Evolutionary conservation across 768 basidiomycete species (phyloP).

Genomic region (Kwoniella heveanensis): DNA sequence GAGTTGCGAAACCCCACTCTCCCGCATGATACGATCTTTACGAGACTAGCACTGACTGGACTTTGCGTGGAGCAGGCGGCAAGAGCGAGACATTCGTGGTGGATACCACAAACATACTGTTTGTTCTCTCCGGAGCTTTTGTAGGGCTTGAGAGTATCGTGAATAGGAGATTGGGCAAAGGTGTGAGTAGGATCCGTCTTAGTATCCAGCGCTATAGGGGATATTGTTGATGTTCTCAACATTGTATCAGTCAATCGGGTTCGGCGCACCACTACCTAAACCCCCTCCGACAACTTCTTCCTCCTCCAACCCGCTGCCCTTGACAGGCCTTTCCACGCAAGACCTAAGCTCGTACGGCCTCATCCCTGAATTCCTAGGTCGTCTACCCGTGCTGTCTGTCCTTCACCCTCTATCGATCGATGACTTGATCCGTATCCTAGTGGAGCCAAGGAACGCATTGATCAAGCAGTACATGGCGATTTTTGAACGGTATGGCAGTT

Average conservation of each 20-base stretch:
- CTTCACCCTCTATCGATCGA: slow-evolving; percentile 74
- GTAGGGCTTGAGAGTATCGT: slow-evolving; percentile 85
- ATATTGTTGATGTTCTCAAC: too few relatives aligned
- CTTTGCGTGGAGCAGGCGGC: slow-evolving; percentile 31
- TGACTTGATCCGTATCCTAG: slow-evolving; percentile 86
- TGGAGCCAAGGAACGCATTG: slow-evolving; percentile 87
- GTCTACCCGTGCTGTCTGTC: slow-evolving; percentile 87
- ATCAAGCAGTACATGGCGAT: slow-evolving; percentile 85
- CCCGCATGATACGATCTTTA: too few relatives aligned
- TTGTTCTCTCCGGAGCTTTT: slow-evolving; percentile 92
- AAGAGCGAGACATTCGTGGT: slow-evolving; percentile 55
- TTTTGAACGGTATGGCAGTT: slow-evolving; percentile 79
- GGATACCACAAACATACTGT: slow-evolving; percentile 75
- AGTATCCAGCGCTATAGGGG: too few relatives aligned
- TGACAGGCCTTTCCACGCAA: slow-evolving; percentile 52
- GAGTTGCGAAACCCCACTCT: slow-evolving; percentile 8
- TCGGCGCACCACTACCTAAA: slow-evolving; percentile 63
- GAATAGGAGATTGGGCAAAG: slow-evolving; percentile 76
- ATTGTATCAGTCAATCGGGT: slow-evolving; percentile 81
- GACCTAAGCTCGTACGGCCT: slow-evolving; percentile 90
- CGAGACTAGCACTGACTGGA: too few relatives aligned
- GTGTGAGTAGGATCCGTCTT: slow-evolving; percentile 62
- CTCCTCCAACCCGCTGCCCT: slow-evolving; percentile 11
- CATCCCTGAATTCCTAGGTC: slow-evolving; percentile 92
- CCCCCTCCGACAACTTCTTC: slow-evolving; percentile 11